Base-by-base conservation (phyloP, 2,329 filamentous ascomycete genomes). In the Hymenoscyphus infarciens region DNA sequence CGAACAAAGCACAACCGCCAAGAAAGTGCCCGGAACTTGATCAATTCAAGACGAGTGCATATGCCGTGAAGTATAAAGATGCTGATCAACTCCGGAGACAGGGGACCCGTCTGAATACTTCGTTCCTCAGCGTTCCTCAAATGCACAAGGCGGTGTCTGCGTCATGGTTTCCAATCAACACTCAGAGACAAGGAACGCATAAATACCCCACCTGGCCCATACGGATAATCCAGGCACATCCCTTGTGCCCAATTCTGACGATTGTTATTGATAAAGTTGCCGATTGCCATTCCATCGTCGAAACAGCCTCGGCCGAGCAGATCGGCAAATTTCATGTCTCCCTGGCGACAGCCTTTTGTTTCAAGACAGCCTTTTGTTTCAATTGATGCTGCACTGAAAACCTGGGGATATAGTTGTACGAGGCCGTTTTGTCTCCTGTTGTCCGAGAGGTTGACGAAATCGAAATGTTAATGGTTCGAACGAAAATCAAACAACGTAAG, bases 221-320 rank as follows among this genome's bases (percentile, higher is more conserved):
- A 55, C 11, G 25, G 25, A 55, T 15, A 27, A 16, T 55, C 25
- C 25, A 33, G 25, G 52, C 52, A 55, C 25, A 27, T 55, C 22
- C 49, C 15, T 35, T 60, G 61, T 52, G 53, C 29, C 54, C 42
- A 22, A 2, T 22, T 49, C 22, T 19, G 31, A 16, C 11, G 27
- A 19, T 19, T 29, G n/a, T 10, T 16, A 19, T 16, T 29, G 15
- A n/a, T 19, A 15, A 19, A 49, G 31, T 27, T 15, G 38, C 39
- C 13, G 27, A 29, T 25, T 10, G 22, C 22, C 35, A 38, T 38
- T 49, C 38, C 25, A 25, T 52, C 27, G n/a, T 55, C 39, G 49
- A 54, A 45, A 49, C 57, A 62, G 56, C 61, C 61, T 60, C 57
- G 22, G 56, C 22, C 16, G 33, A 35, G 29, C n/a, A 33, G 53